These are phyloP conservation scores for Loxodes magnus DNA, from an alignment of 73 alveolate species.

Conservation along the genomic window DNA sequence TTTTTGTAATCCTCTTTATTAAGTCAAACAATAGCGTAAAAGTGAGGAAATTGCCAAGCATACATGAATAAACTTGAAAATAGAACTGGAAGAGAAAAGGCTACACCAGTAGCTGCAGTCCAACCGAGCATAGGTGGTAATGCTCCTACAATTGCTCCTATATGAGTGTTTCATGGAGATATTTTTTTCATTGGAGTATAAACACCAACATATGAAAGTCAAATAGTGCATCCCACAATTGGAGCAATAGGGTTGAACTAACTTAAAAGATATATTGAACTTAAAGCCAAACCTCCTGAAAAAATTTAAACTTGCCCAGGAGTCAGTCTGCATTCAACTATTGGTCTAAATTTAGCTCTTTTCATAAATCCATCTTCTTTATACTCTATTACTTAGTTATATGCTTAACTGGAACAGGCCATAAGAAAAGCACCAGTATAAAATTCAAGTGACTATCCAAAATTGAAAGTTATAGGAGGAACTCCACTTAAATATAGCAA, in stretches of 20 bases:
- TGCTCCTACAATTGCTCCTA: slow-evolving; percentile 83
- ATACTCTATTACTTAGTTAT: slow-evolving; percentile 49
- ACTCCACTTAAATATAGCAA: background rate
- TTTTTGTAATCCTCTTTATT: slow-evolving; percentile 51
- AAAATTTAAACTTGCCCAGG: slow-evolving; percentile 25
- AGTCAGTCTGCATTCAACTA: slow-evolving; percentile 31
- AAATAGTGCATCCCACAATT: slow-evolving; percentile 40
- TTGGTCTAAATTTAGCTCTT: slow-evolving; percentile 61
- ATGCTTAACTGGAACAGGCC: slow-evolving; percentile 48
- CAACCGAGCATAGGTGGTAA: slow-evolving; percentile 69
- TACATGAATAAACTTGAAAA: slow-evolving; percentile 44
- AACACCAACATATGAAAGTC: slow-evolving; percentile 42
- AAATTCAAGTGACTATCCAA: background rate
- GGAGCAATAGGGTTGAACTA: slow-evolving; percentile 38
- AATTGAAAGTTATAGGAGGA: slow-evolving; percentile 3
- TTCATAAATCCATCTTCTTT: slow-evolving; percentile 46
- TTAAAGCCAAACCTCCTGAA: slow-evolving; percentile 34
- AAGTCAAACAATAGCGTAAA: slow-evolving; percentile 69
- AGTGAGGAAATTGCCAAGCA: slow-evolving; percentile 76
- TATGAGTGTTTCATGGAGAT: slow-evolving; percentile 41
- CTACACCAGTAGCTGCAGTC: slow-evolving; percentile 43
- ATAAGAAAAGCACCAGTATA: slow-evolving; percentile 5
- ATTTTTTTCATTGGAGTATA: slow-evolving; percentile 58
- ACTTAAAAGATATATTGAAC: slow-evolving; percentile 19
- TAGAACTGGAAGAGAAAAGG: slow-evolving; percentile 22